phyloP scores from a whole-genome alignment of 805 yeast genomes.

The Candida ortonii region DNA sequence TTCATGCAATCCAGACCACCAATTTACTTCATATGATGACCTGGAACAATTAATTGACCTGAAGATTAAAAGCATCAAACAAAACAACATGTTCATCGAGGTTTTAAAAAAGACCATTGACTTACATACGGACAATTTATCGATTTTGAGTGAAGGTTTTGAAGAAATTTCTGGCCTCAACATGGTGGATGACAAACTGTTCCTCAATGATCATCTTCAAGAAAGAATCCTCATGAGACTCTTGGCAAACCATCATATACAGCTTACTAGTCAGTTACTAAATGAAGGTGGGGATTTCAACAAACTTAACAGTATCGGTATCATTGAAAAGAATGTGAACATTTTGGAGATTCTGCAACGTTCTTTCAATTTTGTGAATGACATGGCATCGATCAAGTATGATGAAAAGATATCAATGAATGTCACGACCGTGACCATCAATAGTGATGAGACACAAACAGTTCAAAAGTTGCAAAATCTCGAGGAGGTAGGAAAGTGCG shows the following conservation, averaged over 20 bases:
- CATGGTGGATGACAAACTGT: constrained; percentile 33
- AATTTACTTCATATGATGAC: constrained; percentile 19
- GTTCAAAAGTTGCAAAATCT: constrained; percentile 33
- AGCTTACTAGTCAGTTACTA: constrained; percentile 46
- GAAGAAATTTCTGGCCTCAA: constrained; percentile 44
- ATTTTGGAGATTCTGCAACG: constrained; percentile 61
- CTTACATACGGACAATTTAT: constrained; percentile 80
- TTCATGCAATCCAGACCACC: constrained; percentile 10
- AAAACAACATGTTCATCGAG: constrained; percentile 51
- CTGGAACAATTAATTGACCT: constrained; percentile 33
- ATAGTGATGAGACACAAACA: constrained; percentile 31
- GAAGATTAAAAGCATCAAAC: constrained; percentile 41
- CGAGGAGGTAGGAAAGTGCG: constrained; percentile 18
- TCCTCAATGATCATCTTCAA: constrained; percentile 71
- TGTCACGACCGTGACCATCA: constrained; percentile 42
- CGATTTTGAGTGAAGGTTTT: constrained; percentile 79
- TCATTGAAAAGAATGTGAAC: constrained; percentile 61
- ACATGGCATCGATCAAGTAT: constrained; percentile 77
- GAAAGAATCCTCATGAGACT: constrained; percentile 87
- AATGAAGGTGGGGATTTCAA: constrained; percentile 34
- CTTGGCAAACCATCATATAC: constrained; percentile 80
- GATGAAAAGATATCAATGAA: constrained; percentile 65
- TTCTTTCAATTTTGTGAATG: constrained; percentile 74
- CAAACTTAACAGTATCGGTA: constrained; percentile 52
- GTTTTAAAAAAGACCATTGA: constrained; percentile 61